phyloP scores from a whole-genome alignment of 108 stramenopile genomes.

The Pelagomonas calceolata region DNA sequence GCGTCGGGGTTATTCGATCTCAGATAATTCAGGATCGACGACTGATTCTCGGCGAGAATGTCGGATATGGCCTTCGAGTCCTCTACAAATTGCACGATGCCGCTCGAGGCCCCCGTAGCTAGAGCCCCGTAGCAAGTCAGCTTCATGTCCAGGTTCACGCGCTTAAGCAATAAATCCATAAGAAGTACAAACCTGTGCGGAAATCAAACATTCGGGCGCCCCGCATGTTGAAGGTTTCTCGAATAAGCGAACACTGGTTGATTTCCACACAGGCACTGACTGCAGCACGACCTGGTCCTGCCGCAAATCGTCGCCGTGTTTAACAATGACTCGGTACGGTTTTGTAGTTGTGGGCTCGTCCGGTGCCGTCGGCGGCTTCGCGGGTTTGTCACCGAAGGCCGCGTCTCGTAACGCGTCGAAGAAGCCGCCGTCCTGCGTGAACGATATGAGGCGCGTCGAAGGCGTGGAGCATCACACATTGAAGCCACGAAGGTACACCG shows the following conservation, averaged over 20 bases:
- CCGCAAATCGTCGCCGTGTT: slow-evolving; percentile 95
- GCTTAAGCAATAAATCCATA: slow-evolving; percentile 90
- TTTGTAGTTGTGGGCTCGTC: neutral
- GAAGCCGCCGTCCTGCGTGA: neutral
- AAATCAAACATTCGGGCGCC: too few species aligned
- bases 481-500: too few species aligned
- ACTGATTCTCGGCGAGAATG: slow-evolving; percentile 70
- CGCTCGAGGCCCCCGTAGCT: slow-evolving; percentile 75
- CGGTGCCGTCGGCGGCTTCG: neutral
- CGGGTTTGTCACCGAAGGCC: neutral
- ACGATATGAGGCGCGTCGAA: too few species aligned
- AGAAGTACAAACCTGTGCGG: slow-evolving; percentile 87
- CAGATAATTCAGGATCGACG: slow-evolving; percentile 48
- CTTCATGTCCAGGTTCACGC: slow-evolving; percentile 84
- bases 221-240: too few species aligned
- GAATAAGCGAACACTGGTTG: too few species aligned
- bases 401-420: neutral
- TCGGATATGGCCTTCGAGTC: slow-evolving; percentile 73
- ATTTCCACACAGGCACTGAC: too few species aligned
- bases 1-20: slow-evolving; percentile 35
- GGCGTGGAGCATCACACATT: too few species aligned
- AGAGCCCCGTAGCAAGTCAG: slow-evolving; percentile 63
- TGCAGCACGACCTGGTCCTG: slow-evolving; percentile 97
- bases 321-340: slow-evolving; percentile 79
- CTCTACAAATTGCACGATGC: slow-evolving; percentile 92